Percentiles rank a stretch among this genome's conserved stretches.
Conservation (phyloP, 2,329 filamentous ascomycete genomes). For the Alternaria sp. region DNA sequence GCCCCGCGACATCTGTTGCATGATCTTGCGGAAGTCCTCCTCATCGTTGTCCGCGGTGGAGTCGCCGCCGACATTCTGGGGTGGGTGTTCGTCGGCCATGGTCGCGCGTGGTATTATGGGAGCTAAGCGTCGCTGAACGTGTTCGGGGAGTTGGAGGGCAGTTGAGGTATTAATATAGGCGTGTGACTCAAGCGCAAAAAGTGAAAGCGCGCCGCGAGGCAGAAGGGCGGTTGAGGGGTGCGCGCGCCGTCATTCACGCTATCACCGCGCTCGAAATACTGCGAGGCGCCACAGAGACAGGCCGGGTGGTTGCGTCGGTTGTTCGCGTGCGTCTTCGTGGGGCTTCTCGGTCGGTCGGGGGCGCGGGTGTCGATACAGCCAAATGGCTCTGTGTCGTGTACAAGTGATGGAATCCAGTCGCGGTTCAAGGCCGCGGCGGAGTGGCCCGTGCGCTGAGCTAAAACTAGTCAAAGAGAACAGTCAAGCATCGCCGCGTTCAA, state of each 20-base stretch:
- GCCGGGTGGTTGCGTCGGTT: background rate
- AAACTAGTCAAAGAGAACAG: background rate
- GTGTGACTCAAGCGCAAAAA: background rate
- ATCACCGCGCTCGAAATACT: constrained; percentile 10
- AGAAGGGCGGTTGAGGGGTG: constrained; percentile 19
- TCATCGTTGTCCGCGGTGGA: constrained; percentile 36
- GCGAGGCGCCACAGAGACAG: background rate
- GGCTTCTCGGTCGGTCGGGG: background rate
- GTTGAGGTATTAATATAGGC: constrained; percentile 6
- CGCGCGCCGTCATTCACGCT: constrained; percentile 32
- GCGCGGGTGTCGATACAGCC: constrained; percentile 16
- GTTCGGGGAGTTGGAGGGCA: background rate
- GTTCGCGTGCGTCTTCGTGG: background rate
- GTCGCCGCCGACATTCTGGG: constrained; percentile 13
- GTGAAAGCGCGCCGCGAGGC: constrained; percentile 24
- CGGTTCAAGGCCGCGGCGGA: constrained; percentile 11
- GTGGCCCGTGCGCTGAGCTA: constrained; percentile 12
- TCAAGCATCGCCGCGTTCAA: background rate
- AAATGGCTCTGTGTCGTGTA: constrained; percentile 28
- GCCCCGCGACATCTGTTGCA: constrained; percentile 28
- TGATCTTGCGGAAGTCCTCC: constrained; percentile 27
- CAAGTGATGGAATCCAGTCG: constrained; percentile 18
- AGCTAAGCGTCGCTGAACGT: background rate
- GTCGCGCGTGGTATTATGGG: constrained; percentile 24
- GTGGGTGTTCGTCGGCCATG: constrained; percentile 30